Evolutionary conservation across 768 basidiomycete genomes (phyloP).

Genomic region (Suillus subaureus): DNA sequence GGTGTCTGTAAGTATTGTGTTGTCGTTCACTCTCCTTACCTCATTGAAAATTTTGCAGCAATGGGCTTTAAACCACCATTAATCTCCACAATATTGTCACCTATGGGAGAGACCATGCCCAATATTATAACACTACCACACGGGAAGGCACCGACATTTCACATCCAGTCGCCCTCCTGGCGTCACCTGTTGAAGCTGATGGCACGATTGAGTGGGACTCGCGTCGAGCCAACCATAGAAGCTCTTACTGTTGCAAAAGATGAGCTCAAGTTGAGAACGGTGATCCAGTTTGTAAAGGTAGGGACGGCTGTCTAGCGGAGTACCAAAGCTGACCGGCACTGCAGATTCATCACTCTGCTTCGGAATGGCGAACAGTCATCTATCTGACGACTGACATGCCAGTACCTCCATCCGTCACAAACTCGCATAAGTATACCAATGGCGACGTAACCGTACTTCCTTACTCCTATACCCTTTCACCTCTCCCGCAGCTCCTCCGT

Average conservation of each 20-base stretch:
- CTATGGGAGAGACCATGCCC: conserved; percentile 61
- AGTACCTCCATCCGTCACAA: conserved; percentile 47
- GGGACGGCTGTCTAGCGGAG: conserved; percentile 18
- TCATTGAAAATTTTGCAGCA: conserved; percentile 43
- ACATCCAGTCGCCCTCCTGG: conserved; percentile 77
- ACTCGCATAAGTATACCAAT: conserved; percentile 51
- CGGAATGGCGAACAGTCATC: conserved; percentile 72
- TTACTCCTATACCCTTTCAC: conserved; percentile 67
- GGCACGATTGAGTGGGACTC: conserved; percentile 70
- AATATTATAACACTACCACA: conserved; percentile 76
- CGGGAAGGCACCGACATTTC: conserved; percentile 65
- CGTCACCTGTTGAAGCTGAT: conserved; percentile 71
- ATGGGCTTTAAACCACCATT: conserved; percentile 66
- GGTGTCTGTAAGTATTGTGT: conserved; percentile 61
- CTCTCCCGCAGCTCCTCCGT: conserved; percentile 61
- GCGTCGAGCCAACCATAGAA: conserved; percentile 71
- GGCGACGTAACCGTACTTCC: conserved; percentile 69
- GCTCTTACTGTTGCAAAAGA: conserved; percentile 59
- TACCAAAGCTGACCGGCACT: conserved; percentile 11
- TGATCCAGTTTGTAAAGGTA: conserved; percentile 81
- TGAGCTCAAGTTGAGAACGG: conserved; percentile 64
- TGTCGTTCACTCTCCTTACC: not conserved
- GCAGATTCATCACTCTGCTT: conserved; percentile 59
- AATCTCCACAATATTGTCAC: conserved; percentile 47
- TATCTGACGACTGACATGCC: conserved; percentile 80